Conservation (phyloP, 1,284 basidiomycete genomes). For the Naganishia liquefaciens region DNA sequence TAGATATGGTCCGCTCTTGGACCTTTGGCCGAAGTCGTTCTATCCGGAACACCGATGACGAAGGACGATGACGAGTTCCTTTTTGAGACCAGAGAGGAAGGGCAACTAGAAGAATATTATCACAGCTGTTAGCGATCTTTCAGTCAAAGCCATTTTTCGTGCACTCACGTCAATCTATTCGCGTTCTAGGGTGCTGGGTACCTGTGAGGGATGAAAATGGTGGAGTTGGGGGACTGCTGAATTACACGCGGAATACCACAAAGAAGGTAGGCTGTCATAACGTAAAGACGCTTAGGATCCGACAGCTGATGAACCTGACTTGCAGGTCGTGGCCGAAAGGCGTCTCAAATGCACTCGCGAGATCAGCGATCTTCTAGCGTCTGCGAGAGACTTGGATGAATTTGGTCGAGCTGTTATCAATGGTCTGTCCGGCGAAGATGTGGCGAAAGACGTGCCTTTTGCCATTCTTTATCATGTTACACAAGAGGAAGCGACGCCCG, state of each 20-base stretch:
- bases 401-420: constrained; percentile 43
- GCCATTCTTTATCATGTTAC: constrained; percentile 48
- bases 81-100: constrained; percentile 17
- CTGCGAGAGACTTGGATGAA: constrained; percentile 44
- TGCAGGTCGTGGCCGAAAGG: constrained; percentile 48
- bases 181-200: constrained; percentile 43
- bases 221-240: constrained; percentile 46
- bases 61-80: constrained; percentile 47
- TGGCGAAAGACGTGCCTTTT: constrained; percentile 46
- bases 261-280: constrained; percentile 40
- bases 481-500: constrained; percentile 18
- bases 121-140: constrained; percentile 31
- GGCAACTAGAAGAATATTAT: constrained; percentile 20
- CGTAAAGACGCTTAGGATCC: neutral
- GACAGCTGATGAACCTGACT: constrained; percentile 39
- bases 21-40: constrained; percentile 45
- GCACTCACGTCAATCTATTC: constrained; percentile 31
- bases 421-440: constrained; percentile 37
- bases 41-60: constrained; percentile 45
- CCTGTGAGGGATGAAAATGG: constrained; percentile 47
- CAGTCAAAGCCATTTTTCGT: neutral
- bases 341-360: constrained; percentile 27
- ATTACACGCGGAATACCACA: constrained; percentile 46
- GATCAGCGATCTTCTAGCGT: constrained; percentile 34
- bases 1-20: constrained; percentile 49